Evolutionary conservation across 495 filamentous ascomycete genomes (phyloP).

Genomic region (Apodospora peruviana): DNA sequence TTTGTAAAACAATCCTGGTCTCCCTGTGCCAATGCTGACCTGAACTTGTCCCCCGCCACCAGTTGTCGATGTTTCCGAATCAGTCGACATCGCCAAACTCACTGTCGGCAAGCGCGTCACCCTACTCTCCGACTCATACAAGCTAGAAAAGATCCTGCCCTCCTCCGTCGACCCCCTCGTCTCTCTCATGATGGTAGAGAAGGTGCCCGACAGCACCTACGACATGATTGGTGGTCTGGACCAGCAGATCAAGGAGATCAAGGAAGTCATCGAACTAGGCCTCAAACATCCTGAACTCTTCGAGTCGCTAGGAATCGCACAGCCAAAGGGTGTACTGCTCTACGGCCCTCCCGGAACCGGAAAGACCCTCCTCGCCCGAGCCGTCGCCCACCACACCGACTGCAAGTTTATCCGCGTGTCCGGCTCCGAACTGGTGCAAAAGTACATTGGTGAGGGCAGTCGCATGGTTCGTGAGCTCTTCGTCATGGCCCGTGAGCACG

Average conservation of each 20-base stretch:
- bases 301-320: slow-evolving; percentile 96
- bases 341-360: slow-evolving; percentile 97
- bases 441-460: slow-evolving; percentile 97
- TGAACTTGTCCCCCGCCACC: slow-evolving; percentile 3
- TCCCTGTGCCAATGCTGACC: neutral
- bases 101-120: slow-evolving; percentile 97
- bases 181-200: slow-evolving; percentile 99
- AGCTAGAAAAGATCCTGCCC: slow-evolving; percentile 95
- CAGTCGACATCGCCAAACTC: slow-evolving; percentile 90
- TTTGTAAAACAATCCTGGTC: neutral
- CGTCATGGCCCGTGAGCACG: slow-evolving; percentile 98
- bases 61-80: slow-evolving; percentile 97
- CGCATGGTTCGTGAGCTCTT: slow-evolving; percentile 99
- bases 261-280: slow-evolving; percentile 98
- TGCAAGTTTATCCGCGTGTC: slow-evolving; percentile 98
- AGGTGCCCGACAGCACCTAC: slow-evolving; percentile 98
- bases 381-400: slow-evolving; percentile 95
- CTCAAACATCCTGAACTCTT: slow-evolving; percentile 98
- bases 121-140: slow-evolving; percentile 91
- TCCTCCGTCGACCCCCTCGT: slow-evolving; percentile 97
- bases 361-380: slow-evolving; percentile 92
- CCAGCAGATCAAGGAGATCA: slow-evolving; percentile 99
- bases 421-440: slow-evolving; percentile 94
- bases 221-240: slow-evolving; percentile 99
- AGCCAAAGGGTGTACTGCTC: slow-evolving; percentile 94